Conservation (phyloP, 2,329 filamentous ascomycete genomes). For the Aspergillus clavatus region DNA sequence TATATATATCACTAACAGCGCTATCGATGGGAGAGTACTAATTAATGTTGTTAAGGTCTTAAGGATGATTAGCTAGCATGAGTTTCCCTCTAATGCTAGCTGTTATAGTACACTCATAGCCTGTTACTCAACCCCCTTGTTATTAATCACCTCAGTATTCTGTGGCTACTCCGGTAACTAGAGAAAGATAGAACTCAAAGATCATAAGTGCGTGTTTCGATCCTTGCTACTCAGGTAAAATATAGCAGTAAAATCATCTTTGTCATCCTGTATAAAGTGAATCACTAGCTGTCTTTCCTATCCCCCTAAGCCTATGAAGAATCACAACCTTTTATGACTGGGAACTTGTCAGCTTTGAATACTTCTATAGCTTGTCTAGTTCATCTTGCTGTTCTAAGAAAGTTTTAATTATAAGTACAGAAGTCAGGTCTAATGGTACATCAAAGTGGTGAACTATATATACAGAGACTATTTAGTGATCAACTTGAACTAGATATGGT, state of each 20-base stretch:
- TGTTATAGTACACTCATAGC: conserved; percentile 12
- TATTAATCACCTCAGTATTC: conserved; percentile 1
- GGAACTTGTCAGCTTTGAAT: conserved; percentile 8
- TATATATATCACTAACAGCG: conserved; percentile 16
- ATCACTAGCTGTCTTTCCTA: conserved; percentile 25
- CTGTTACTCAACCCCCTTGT: conserved; percentile 14
- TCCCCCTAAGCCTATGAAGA: conserved; percentile 21
- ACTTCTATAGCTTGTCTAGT: conserved; percentile 13
- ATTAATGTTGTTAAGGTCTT: conserved; percentile 30
- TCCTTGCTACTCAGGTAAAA: conserved; percentile 26
- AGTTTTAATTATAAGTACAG: conserved; percentile 9
- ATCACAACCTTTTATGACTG: conserved; percentile 12
- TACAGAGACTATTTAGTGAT: neutral
- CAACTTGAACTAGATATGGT: neutral
- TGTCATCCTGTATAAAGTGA: conserved; percentile 18
- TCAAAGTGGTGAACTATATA: conserved; percentile 3
- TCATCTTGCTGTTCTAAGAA: conserved; percentile 15
- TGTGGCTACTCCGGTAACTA: conserved; percentile 9
- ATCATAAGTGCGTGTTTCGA: conserved; percentile 13
- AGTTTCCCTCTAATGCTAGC: conserved; percentile 13
- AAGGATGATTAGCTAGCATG: conserved; percentile 26
- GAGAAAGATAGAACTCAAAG: conserved; percentile 15
- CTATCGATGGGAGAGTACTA: conserved; percentile 12
- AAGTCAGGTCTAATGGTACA: conserved; percentile 10
- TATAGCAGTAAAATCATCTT: conserved; percentile 18